Percentiles rank a stretch among this genome's conserved stretches.
phyloP scores from a whole-genome alignment of 139 green algal species.

The Auxenochlorella protothecoides region DNA sequence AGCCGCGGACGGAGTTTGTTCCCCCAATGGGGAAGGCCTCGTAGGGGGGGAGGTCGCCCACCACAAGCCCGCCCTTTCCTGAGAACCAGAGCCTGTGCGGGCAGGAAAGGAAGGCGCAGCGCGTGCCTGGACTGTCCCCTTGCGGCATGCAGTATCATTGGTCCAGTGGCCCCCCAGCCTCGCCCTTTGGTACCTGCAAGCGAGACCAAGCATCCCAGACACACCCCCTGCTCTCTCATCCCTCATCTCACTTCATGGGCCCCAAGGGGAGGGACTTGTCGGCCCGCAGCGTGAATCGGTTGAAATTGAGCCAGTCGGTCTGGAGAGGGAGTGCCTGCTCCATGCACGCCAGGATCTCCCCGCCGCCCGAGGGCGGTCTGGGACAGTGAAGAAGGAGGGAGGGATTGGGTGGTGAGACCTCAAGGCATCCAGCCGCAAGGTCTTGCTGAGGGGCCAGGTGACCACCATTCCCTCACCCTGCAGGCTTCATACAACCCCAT shows the following conservation, averaged over 20 bases:
- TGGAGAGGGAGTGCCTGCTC: slow-evolving; percentile 69
- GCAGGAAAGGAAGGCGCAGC: background rate
- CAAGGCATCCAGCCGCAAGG: background rate
- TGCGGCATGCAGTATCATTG: too few relatives aligned
- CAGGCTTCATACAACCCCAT: background rate
- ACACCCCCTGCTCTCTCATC: background rate
- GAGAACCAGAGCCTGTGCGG: slow-evolving; percentile 27
- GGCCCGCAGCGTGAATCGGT: slow-evolving; percentile 40
- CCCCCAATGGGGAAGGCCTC: slow-evolving; percentile 94
- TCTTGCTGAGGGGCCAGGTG: background rate
- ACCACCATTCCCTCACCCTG: background rate
- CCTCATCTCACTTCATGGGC: slow-evolving; percentile 11
- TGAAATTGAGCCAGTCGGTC: slow-evolving; percentile 74
- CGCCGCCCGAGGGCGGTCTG: slow-evolving; percentile 24
- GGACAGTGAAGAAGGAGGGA: background rate
- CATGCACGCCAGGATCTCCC: slow-evolving; percentile 43
- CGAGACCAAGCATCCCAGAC: too few relatives aligned
- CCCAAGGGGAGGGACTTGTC: slow-evolving; percentile 51
- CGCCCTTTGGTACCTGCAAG: too few relatives aligned
- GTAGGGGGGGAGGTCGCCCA: slow-evolving; percentile 90
- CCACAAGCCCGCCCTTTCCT: slow-evolving; percentile 47
- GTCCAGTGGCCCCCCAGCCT: too few relatives aligned
- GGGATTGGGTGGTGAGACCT: background rate
- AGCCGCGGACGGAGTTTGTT: slow-evolving; percentile 82
- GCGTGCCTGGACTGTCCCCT: background rate